Evolutionary conservation across 495 filamentous ascomycete species (phyloP).

Genomic region (Elasticomyces elasticus): DNA sequence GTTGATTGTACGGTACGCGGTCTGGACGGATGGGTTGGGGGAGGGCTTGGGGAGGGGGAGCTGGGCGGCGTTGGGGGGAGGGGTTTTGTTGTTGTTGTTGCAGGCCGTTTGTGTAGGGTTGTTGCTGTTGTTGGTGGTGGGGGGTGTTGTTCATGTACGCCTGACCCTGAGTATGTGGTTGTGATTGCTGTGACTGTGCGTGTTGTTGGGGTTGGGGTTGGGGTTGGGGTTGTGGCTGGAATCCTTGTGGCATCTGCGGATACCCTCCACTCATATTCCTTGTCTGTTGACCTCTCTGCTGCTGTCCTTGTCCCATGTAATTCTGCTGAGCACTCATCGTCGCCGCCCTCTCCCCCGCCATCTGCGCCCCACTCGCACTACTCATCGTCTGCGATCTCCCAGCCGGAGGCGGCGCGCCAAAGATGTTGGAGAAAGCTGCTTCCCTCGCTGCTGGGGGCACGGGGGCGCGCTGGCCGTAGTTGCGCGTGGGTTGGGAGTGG

Average conservation of each 20-base stretch:
- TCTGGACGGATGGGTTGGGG: conserved; percentile 53
- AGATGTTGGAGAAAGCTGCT: conserved; percentile 93
- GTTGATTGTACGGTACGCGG: conserved; percentile 53
- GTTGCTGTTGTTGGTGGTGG: conserved; percentile 40
- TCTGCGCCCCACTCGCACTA: conserved; percentile 47
- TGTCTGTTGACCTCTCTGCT: conserved; percentile 45
- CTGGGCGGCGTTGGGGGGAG: too few species aligned
- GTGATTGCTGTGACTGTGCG: neutral
- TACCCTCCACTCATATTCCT: conserved; percentile 14
- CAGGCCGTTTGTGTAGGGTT: too few species aligned
- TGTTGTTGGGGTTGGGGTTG: too few species aligned
- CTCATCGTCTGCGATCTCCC: conserved; percentile 84
- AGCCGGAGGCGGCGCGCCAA: conserved; percentile 73
- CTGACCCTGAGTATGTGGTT: conserved; percentile 11
- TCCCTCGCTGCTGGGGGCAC: conserved; percentile 71
- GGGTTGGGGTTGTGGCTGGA: conserved; percentile 5
- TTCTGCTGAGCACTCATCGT: conserved; percentile 63
- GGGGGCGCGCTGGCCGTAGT: conserved; percentile 58
- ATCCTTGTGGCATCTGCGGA: neutral
- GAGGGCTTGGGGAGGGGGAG: conserved; percentile 53
- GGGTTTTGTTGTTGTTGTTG: too few species aligned
- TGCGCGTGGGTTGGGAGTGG: conserved; percentile 59
- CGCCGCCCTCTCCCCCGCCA: conserved; percentile 68
- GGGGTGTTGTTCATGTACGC: conserved; percentile 21
- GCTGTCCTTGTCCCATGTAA: conserved; percentile 48